Evolutionary conservation across 1,284 basidiomycete species (phyloP).

Genomic region (Fomitopsis schrenkii): DNA sequence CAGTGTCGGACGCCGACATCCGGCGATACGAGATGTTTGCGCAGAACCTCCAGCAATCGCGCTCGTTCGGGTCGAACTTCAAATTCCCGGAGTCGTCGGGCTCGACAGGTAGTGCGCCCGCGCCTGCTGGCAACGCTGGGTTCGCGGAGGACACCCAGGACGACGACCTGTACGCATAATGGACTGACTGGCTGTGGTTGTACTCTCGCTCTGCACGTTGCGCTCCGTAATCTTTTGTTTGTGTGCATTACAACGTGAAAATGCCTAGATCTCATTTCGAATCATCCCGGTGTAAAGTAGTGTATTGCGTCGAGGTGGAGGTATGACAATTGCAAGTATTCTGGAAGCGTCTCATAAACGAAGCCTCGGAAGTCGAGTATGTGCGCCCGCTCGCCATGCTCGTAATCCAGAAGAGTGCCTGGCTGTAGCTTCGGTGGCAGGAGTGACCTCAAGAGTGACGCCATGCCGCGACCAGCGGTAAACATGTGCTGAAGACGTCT

Average conservation of each 20-base stretch:
- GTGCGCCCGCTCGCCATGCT: too few species aligned
- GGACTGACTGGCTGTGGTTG: background rate
- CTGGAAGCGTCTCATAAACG: background rate
- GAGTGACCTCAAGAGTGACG: background rate
- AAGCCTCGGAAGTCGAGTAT: too few species aligned
- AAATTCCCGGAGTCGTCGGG: constrained; percentile 88
- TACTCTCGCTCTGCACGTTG: background rate
- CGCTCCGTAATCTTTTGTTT: background rate
- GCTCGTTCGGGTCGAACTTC: constrained; percentile 86
- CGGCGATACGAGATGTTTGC: constrained; percentile 92
- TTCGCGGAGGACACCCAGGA: constrained; percentile 81
- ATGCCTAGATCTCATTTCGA: constrained; percentile 3
- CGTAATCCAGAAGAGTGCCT: background rate
- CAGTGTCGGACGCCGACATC: constrained; percentile 93
- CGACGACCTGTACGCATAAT: constrained; percentile 83
- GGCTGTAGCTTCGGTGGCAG: background rate
- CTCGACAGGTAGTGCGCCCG: constrained; percentile 40
- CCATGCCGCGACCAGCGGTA: background rate
- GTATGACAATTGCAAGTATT: background rate
- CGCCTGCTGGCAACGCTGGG: constrained; percentile 65
- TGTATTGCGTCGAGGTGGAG: background rate
- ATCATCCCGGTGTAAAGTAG: background rate
- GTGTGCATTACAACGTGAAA: constrained; percentile 8
- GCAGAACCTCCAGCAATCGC: constrained; percentile 86
- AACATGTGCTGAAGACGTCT: background rate